These are phyloP conservation scores for Raddia guianensis DNA, from an alignment of 176 grass and related monocot genomes.

Conservation along the genomic window DNA sequence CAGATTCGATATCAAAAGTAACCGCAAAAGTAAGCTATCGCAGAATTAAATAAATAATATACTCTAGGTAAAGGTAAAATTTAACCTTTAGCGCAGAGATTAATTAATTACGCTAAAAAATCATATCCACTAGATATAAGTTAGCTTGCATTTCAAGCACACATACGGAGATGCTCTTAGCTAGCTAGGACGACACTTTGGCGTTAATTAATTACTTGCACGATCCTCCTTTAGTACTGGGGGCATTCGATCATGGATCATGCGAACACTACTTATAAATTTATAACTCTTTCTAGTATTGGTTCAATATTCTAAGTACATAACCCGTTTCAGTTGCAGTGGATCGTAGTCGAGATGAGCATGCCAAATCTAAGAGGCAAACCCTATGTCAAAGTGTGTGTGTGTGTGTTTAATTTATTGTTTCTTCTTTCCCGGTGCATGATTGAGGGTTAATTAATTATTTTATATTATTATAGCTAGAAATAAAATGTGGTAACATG, in stretches of 20 bases:
- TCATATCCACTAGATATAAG: conserved; percentile 54
- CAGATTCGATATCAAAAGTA: too few species aligned
- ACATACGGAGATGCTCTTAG: conserved; percentile 58
- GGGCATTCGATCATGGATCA: conserved; percentile 41
- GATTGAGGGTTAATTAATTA: not conserved
- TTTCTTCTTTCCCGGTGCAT: conserved; percentile 4
- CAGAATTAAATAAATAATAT: not conserved
- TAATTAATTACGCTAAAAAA: conserved; percentile 45
- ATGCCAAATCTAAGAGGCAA: conserved; percentile 36
- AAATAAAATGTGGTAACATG: not conserved
- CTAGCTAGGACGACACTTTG: conserved; percentile 30
- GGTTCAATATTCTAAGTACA: conserved; percentile 11
- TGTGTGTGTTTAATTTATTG: not conserved
- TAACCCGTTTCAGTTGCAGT: too few species aligned
- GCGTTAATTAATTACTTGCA: conserved; percentile 7
- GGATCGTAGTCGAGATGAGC: too few species aligned
- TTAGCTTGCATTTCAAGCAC: conserved; percentile 96
- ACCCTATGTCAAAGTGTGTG: not conserved
- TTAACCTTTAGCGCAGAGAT: conserved; percentile 41
- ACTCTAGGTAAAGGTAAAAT: conserved; percentile 39
- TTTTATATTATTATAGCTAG: not conserved
- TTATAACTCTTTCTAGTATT: not conserved
- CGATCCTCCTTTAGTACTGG: too few species aligned
- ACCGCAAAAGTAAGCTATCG: conserved; percentile 20
- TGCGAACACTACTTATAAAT: conserved; percentile 8